Conservation (phyloP, 805 yeast species). For the Hanseniaspora clermontiae region DNA sequence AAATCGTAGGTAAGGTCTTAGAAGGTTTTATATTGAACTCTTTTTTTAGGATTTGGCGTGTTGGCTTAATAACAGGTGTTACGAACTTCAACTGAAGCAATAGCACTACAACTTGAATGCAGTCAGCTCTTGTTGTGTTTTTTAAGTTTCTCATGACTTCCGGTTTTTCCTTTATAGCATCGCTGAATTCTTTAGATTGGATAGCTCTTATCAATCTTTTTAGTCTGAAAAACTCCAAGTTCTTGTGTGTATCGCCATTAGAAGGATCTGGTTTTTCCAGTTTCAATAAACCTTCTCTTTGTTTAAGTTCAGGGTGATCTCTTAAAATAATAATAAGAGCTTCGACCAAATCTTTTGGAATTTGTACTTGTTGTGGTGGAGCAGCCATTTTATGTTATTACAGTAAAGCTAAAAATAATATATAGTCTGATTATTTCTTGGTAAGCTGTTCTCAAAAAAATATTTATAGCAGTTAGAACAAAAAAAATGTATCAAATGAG, state of each 20-base stretch:
- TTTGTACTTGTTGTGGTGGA: slow-evolving; percentile 13
- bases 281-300: slow-evolving; percentile 66
- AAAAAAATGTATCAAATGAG: no score
- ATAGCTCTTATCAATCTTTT: slow-evolving; percentile 76
- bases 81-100: slow-evolving; percentile 43
- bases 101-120: slow-evolving; percentile 32
- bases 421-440: background rate
- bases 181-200: slow-evolving; percentile 55
- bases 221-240: slow-evolving; percentile 70
- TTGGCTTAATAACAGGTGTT: slow-evolving; percentile 64
- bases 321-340: slow-evolving; percentile 64
- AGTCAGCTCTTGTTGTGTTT: slow-evolving; percentile 28
- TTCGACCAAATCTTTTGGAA: slow-evolving; percentile 41
- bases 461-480: no score
- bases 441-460: background rate
- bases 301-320: slow-evolving; percentile 54
- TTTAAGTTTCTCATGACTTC: slow-evolving; percentile 38
- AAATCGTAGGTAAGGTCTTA: slow-evolving; percentile 40
- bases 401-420: background rate
- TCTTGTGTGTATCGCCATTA: slow-evolving; percentile 2
- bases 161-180: slow-evolving; percentile 37
- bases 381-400: slow-evolving; percentile 2
- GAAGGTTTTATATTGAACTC: slow-evolving; percentile 51
- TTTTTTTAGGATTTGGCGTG: slow-evolving; percentile 47
- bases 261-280: slow-evolving; percentile 1